A percentile compares a stretch with the other conserved stretches of the same genome.
Evolutionary conservation across 2,329 filamentous ascomycete genomes (phyloP).

Genomic region (Grosmannia serpens): DNA sequence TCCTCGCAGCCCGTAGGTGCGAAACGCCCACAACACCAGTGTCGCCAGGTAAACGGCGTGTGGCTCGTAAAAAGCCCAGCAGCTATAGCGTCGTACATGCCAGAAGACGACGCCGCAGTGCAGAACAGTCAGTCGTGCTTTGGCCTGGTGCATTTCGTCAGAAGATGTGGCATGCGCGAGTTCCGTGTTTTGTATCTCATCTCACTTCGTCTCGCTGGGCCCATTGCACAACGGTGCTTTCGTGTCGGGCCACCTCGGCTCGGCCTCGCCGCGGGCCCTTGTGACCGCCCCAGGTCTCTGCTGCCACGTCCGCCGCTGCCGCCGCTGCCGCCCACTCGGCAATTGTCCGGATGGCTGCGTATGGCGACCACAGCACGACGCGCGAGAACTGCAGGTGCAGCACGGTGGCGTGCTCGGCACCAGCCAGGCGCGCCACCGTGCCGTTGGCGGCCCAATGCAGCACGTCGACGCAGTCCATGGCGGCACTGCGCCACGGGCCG

Average conservation of each 20-base stretch:
- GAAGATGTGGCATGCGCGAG: too few species aligned
- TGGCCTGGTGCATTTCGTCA: constrained; percentile 19
- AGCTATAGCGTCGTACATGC: constrained; percentile 32
- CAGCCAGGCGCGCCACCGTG: constrained; percentile 33
- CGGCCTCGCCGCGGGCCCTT: too few species aligned
- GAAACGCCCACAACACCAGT: constrained; percentile 28
- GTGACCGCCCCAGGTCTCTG: too few species aligned
- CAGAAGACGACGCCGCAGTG: constrained; percentile 33
- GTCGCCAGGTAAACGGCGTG: constrained; percentile 25
- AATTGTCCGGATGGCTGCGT: constrained; percentile 31
- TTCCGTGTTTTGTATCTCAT: background rate
- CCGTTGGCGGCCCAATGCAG: constrained; percentile 47
- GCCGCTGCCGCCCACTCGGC: constrained; percentile 21
- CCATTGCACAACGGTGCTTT: constrained; percentile 22
- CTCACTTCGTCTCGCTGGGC: constrained; percentile 17
- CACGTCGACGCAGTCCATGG: constrained; percentile 38
- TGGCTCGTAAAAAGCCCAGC: constrained; percentile 27
- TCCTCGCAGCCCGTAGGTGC: constrained; percentile 7
- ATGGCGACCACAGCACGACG: constrained; percentile 38
- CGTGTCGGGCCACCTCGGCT: constrained; percentile 8
- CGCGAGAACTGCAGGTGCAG: constrained; percentile 44
- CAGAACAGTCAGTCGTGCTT: constrained; percentile 31
- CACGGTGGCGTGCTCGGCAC: constrained; percentile 41
- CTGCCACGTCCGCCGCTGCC: background rate
- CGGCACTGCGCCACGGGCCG: constrained; percentile 29